Percentiles rank a stretch among this genome's conserved stretches.
These are phyloP conservation scores for Phyllostachys edulis DNA, from an alignment of 176 grass and related monocot species.

Conservation along the genomic window DNA sequence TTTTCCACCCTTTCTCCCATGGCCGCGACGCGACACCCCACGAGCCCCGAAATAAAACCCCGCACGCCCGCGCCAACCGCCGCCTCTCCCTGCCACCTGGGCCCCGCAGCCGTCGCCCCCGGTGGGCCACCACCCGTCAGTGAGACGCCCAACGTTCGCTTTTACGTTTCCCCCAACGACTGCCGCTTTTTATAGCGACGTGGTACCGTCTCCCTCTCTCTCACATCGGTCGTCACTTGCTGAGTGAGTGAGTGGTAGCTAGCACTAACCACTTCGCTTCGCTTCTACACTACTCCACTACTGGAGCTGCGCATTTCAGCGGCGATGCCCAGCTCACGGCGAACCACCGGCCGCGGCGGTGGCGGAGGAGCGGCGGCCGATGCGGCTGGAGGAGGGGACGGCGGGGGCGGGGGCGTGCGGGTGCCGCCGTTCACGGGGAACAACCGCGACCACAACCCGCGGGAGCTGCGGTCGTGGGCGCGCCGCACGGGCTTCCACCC, in stretches of 20 bases:
- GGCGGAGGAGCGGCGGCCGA: not conserved
- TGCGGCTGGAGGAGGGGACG: not conserved
- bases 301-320: not conserved
- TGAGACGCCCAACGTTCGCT: not conserved
- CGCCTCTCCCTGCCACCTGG: not conserved
- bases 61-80: not conserved
- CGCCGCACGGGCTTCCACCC: constrained; percentile 80
- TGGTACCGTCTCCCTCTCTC: constrained; percentile 32
- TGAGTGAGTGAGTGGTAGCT: not conserved
- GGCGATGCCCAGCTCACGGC: constrained; percentile 23
- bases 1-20: not conserved
- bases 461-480: constrained; percentile 84
- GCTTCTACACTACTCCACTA: constrained; percentile 44
- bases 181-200: constrained; percentile 44
- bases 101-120: accelerated
- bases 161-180: constrained; percentile 13
- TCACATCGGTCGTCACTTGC: constrained; percentile 14
- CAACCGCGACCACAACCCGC: constrained; percentile 78
- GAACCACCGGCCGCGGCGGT: constrained; percentile 16
- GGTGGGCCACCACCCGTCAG: not conserved
- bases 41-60: not conserved
- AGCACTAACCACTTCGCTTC: constrained; percentile 15
- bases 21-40: constrained; percentile 15
- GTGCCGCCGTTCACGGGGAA: constrained; percentile 76
- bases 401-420: not conserved